Evolutionary conservation across 495 filamentous ascomycete species (phyloP), one percentile per base, ranked within the genome.

Genomic region (Friedmanniomyces simplex): DNA sequence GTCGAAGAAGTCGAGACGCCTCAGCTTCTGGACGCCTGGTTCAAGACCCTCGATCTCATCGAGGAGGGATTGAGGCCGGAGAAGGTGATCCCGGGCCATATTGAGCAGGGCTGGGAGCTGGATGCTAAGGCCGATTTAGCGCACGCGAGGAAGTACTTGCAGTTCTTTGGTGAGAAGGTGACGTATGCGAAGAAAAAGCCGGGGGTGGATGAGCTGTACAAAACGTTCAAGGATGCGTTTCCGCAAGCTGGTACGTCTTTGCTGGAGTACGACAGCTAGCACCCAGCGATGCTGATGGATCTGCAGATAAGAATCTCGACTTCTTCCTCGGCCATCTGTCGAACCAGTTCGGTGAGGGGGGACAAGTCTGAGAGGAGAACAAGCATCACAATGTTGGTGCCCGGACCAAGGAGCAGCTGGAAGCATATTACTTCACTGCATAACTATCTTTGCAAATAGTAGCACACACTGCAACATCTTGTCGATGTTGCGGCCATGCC

Each of bases 1-100:
- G 62, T 65, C 51, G 66, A 70, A 51, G 64, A 70, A 55, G 36
- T 67, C 48, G 65, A 68, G 62, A 63, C 63, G 12, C 58, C 64
- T 12, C 65, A 62, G 8, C 49, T 68, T 5, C 61, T 68, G 2
- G 34, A 59, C 32, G 63, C 63, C 6, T 70, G 68, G 66, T 48
- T 54, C 21, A 54, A 61, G 26, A 66, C 63, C 1, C 60, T 70
- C 34, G 51, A 61, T n/a, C 59, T 68, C 5, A 68, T 59, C 43
- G 42, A 51, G 25, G 22, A 14, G 16, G 55, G 54, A 0, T 56
- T 69, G 12, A 21, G 61, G 2, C 63, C 66, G 0, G 16, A 21
- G 12, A 68, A 64, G 22, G 46, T 68, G 0, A 67, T 71, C 26
- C 61, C 65, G 0, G 68, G 65, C 22, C 68, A 71, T 39, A 57